Base-by-base conservation (phyloP, 202 grass and related monocot species). In the Setaria italica region DNA sequence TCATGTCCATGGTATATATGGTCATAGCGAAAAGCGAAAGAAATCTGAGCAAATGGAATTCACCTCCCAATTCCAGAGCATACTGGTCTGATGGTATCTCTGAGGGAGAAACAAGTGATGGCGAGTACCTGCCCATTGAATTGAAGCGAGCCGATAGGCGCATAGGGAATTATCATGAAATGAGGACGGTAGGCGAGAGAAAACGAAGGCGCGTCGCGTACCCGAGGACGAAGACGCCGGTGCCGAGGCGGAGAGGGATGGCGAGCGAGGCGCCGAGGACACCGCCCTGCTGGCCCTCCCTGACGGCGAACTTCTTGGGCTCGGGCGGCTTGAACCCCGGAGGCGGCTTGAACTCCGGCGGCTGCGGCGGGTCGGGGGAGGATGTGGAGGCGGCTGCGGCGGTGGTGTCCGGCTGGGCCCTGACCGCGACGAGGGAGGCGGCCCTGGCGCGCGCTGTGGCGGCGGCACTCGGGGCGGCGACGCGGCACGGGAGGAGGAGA, bases 241-340 rank as follows among this genome's bases (percentile, higher is more conserved):
- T 94, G 54, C 86, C 96, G 57, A 96, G 85, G 84, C 96, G 93
- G 80, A 96, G 91, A 1, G 87, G 90, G 63, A 99, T 78, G 58
- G 90, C 91, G 45, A 99, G 90, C 53, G 96, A 86, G 35, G 96
- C 96, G 42, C 84, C 84, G 42, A 86, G 16, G 76, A 99, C 88
- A 75, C 86, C 91, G 25, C 85, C 73, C 2, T 76, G 51, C 90
- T 92, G 93, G 19, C 94, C 96, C 3, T 73, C 45, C 74, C 88
- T 91, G 20, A 92, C 88, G 9, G 62, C 42, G 72, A 96, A 99
- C 67, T 58, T 62, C 93, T 90, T 91, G 48, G 96, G 96, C 75
- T 92, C 76, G 6, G 96, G 93, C 14, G 76, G 42, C 56, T 89
- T 92, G 88, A 99, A 95, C 12, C 76, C 90, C 5, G 85, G 25